Evolutionary conservation across 148 eudicot genomes (phyloP).

Genomic region (Rhododendron mucronatum): DNA sequence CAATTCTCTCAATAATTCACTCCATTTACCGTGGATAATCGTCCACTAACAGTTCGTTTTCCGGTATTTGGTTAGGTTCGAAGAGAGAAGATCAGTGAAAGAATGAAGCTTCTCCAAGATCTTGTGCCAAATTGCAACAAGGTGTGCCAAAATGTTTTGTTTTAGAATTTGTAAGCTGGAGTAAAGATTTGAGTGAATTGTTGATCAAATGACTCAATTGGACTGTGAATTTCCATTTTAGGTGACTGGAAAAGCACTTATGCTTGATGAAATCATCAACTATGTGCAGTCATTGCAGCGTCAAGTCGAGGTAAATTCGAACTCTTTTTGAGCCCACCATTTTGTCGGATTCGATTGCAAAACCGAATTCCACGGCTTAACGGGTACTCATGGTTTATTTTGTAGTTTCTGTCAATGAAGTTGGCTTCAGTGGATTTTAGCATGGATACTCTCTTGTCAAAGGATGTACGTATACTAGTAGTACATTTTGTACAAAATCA

Average conservation of each 20-base stretch:
- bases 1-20: background rate
- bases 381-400: background rate
- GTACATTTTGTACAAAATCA: background rate
- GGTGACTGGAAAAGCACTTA: constrained; percentile 96
- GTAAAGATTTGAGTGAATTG: background rate
- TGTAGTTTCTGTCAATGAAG: constrained; percentile 86
- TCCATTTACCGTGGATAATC: too few relatives aligned
- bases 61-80: constrained; percentile 49
- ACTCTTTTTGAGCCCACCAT: background rate
- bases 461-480: constrained; percentile 38
- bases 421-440: constrained; percentile 57
- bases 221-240: constrained; percentile 11
- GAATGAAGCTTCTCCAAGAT: constrained; percentile 96
- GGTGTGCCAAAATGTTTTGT: constrained; percentile 33
- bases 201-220: background rate
- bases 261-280: constrained; percentile 95
- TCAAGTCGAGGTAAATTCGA: constrained; percentile 79
- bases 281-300: constrained; percentile 91
- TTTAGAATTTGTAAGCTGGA: background rate
- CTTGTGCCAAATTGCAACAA: constrained; percentile 94
- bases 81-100: constrained; percentile 88
- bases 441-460: constrained; percentile 39
- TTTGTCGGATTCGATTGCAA: background rate
- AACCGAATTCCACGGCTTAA: background rate
- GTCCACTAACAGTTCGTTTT: background rate